Conservation (phyloP, 805 yeast genomes). For the Debaryomyces hansenii region DNA sequence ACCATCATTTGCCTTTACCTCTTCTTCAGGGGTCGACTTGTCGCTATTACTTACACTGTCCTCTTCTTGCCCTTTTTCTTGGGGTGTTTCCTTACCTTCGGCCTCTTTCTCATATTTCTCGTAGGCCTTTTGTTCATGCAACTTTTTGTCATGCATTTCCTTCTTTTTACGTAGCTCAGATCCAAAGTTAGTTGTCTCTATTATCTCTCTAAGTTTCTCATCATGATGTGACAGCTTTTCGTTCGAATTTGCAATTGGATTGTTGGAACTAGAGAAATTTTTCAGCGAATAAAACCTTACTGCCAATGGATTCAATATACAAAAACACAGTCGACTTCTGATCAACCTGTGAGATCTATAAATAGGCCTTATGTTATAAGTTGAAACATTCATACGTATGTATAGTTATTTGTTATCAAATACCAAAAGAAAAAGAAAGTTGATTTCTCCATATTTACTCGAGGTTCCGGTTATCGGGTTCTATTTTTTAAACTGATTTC, state of each 20-base stretch:
- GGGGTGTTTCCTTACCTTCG: background rate
- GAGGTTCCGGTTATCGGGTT: too few relatives aligned
- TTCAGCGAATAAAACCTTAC: too few relatives aligned
- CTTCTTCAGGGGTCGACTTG: conserved; percentile 11
- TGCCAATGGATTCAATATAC: too few relatives aligned
- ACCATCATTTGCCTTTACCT: background rate
- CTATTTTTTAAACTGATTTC: background rate
- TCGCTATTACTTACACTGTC: conserved; percentile 35
- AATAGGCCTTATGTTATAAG: background rate
- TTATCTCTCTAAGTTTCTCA: conserved; percentile 29
- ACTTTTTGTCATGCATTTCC: background rate
- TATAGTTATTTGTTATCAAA: background rate
- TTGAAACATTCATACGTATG: background rate
- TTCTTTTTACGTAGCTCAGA: conserved; percentile 4
- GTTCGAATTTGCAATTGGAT: background rate
- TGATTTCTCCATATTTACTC: background rate
- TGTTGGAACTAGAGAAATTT: too few relatives aligned
- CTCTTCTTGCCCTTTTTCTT: conserved; percentile 29
- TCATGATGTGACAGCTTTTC: conserved; percentile 16
- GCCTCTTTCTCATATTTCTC: background rate
- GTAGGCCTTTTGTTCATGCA: background rate
- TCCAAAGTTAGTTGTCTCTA: conserved; percentile 37
- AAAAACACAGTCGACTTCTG: background rate
- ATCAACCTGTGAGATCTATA: background rate
- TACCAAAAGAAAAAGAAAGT: background rate